phyloP scores from a whole-genome alignment of 441 rosid species.

The Pelargonium cotyledonis region DNA sequence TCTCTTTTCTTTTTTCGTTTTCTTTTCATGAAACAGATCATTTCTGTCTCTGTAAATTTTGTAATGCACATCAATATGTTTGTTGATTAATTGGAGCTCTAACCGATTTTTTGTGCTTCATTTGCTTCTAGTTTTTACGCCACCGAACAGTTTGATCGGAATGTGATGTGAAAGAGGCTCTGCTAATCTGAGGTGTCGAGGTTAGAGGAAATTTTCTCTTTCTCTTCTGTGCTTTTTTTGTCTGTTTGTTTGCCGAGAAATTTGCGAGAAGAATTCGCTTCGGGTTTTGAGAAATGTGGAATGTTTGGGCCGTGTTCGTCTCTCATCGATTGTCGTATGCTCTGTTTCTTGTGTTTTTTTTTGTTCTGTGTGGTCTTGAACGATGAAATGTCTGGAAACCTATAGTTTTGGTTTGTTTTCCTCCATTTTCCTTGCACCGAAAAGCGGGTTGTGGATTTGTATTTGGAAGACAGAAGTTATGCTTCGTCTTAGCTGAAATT shows the following conservation, averaged over 20 bases:
- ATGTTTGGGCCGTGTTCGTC: not conserved
- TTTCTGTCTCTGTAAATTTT: not conserved
- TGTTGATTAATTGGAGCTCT: not conserved
- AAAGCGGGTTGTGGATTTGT: not conserved
- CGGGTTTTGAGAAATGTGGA: not conserved
- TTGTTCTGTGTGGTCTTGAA: not conserved
- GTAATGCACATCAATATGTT: not conserved
- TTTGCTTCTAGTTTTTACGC: not conserved
- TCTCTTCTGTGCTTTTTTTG: not conserved
- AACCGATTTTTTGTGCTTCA: not conserved
- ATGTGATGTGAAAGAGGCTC: not conserved
- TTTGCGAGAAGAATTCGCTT: not conserved
- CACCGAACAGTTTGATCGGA: not conserved
- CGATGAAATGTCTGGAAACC: not conserved
- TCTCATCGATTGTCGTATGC: not conserved
- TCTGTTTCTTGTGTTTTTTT: not conserved
- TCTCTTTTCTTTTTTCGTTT: not conserved
- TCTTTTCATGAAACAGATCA: not conserved
- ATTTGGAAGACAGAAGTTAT: not conserved
- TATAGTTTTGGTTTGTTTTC: not conserved
- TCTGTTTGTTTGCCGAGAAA: not conserved
- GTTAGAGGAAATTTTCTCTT: not conserved
- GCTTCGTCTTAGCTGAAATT: not conserved
- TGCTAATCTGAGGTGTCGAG: not conserved
- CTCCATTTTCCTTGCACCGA: not conserved